Evolutionary conservation across 2,329 filamentous ascomycete species (phyloP).

Genomic region (Thermoascus crustaceus): DNA sequence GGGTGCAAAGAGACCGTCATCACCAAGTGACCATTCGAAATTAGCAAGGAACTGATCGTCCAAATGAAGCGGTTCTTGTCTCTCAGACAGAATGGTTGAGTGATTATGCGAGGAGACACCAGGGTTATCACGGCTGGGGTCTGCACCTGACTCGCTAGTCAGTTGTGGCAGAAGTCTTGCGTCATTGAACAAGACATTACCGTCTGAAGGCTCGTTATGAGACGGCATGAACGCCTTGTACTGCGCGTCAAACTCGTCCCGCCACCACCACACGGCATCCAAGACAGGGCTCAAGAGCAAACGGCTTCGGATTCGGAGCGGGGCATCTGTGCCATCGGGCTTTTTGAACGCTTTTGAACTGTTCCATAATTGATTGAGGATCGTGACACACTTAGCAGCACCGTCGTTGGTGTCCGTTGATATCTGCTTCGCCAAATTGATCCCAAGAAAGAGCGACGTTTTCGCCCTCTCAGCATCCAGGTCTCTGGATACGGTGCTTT

Average conservation of each 20-base stretch:
- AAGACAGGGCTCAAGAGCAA: constrained; percentile 29
- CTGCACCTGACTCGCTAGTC: constrained; percentile 9
- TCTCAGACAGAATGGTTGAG: constrained; percentile 3
- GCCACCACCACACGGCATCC: constrained; percentile 37
- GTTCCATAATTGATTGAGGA: constrained; percentile 34
- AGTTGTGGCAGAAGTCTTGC: background rate
- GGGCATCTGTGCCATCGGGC: constrained; percentile 27
- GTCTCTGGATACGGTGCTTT: constrained; percentile 21
- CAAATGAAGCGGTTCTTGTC: constrained; percentile 18
- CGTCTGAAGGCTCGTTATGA: constrained; percentile 12
- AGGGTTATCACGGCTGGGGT: constrained; percentile 7
- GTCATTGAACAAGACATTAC: constrained; percentile 6
- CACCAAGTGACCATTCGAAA: constrained; percentile 31
- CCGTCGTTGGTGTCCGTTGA: constrained; percentile 29
- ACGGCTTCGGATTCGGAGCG: constrained; percentile 33
- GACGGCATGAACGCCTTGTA: constrained; percentile 11
- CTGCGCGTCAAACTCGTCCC: constrained; percentile 31
- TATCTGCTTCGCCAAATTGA: constrained; percentile 33
- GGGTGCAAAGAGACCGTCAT: constrained; percentile 20
- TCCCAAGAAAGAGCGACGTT: constrained; percentile 25
- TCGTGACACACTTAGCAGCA: constrained; percentile 23
- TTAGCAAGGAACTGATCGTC: constrained; percentile 32
- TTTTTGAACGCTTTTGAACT: constrained; percentile 34
- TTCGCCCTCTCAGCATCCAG: constrained; percentile 28
- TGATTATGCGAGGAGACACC: constrained; percentile 4